phyloP scores from a whole-genome alignment of 805 yeast genomes.

The Wickerhamiella bombiphila region DNA sequence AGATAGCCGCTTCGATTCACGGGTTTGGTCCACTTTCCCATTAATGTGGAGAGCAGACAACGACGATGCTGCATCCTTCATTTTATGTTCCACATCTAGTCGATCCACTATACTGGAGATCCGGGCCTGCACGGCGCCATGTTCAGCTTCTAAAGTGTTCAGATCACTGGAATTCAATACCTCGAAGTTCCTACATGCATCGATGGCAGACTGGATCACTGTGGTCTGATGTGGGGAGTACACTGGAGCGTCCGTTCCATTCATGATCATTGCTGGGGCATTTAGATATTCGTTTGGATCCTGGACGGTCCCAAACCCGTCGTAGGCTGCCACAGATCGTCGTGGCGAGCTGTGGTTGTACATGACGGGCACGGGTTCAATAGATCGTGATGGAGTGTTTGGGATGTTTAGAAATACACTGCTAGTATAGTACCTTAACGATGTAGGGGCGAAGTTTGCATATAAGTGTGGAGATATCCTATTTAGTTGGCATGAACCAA shows the following conservation, averaged over 20 bases:
- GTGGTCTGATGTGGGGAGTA: slow-evolving; percentile 5
- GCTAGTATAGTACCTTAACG: no score
- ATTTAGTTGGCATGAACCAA: no score
- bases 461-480: no score
- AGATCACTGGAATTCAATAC: slow-evolving; percentile 13
- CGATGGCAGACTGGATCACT: slow-evolving; percentile 15
- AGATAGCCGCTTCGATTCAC: not conserved
- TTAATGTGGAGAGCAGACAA: slow-evolving; percentile 13
- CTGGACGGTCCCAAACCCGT: slow-evolving; percentile 13
- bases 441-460: no score
- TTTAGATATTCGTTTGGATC: slow-evolving; percentile 17
- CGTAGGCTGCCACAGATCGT: slow-evolving; percentile 6
- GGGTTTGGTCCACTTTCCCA: not conserved
- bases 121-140: slow-evolving; percentile 7
- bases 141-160: slow-evolving; percentile 11
- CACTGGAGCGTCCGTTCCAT: slow-evolving; percentile 1
- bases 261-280: slow-evolving; percentile 18
- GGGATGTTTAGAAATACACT: no score
- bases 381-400: no score
- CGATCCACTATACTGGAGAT: slow-evolving; percentile 12
- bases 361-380: no score
- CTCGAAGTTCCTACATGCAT: slow-evolving; percentile 8
- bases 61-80: slow-evolving; percentile 18
- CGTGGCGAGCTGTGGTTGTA: no score
- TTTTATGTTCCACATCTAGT: slow-evolving; percentile 16